Conservation (phyloP, 148 eudicot genomes). For the Hydrangea macrophylla region DNA sequence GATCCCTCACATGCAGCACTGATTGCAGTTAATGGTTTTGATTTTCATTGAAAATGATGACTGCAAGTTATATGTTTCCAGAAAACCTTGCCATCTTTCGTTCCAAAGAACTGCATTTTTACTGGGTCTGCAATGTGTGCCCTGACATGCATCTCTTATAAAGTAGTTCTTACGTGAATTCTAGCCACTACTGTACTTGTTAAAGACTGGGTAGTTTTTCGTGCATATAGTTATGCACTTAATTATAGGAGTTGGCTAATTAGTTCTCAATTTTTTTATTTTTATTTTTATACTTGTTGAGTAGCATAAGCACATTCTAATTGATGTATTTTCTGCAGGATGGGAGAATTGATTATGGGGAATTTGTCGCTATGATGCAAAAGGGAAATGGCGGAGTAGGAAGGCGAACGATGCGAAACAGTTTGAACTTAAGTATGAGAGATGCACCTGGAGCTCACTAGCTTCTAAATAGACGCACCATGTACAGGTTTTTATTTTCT, state of each 20-base stretch:
- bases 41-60: background rate
- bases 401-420: conserved; percentile 67
- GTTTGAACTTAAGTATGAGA: conserved; percentile 60
- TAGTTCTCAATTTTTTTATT: background rate
- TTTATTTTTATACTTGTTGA: background rate
- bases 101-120: too few relatives aligned
- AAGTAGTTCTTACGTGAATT: background rate
- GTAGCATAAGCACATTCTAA: background rate
- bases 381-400: conserved; percentile 72
- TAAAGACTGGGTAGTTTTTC: background rate
- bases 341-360: conserved; percentile 81
- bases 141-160: too few relatives aligned
- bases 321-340: conserved; percentile 41
- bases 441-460: conserved; percentile 43
- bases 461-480: conserved; percentile 6
- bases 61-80: background rate
- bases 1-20: too few relatives aligned
- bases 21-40: too few relatives aligned
- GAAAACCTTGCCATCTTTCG: too few relatives aligned
- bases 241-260: background rate
- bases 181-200: background rate
- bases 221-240: background rate
- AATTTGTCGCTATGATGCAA: conserved; percentile 91
- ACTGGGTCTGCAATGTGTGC: background rate
- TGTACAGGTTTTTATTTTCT: conserved; percentile 12